Percentiles rank a stretch among this genome's conserved stretches.
These are phyloP conservation scores for Salvia hispanica DNA, from an alignment of 257 asterid genomes.

Conservation along the genomic window DNA sequence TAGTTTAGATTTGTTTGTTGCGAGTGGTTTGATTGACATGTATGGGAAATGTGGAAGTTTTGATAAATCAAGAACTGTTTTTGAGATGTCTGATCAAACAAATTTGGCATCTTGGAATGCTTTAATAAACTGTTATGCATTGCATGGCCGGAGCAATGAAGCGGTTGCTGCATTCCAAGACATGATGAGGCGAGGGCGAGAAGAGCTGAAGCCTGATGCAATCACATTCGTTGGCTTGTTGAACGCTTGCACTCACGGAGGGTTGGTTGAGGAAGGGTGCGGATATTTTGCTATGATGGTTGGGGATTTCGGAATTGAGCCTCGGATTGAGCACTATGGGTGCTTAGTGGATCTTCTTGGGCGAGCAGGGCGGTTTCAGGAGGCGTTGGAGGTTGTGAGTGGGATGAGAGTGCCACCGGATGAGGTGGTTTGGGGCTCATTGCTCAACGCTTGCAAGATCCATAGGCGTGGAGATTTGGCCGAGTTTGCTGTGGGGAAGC, in stretches of 20 bases:
- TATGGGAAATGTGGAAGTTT: slow-evolving; percentile 85
- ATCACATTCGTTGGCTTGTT: slow-evolving; percentile 73
- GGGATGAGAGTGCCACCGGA: slow-evolving; percentile 69
- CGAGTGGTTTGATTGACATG: slow-evolving; percentile 74
- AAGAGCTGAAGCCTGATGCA: slow-evolving; percentile 56
- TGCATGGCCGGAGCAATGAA: slow-evolving; percentile 56
- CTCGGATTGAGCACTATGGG: slow-evolving; percentile 74
- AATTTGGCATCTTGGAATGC: slow-evolving; percentile 73
- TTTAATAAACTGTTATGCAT: slow-evolving; percentile 70
- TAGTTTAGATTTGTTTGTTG: slow-evolving; percentile 40
- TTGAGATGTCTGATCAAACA: slow-evolving; percentile 40
- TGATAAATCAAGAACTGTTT: slow-evolving; percentile 54
- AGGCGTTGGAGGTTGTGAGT: slow-evolving; percentile 60
- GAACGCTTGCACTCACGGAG: slow-evolving; percentile 79
- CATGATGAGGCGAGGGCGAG: slow-evolving; percentile 42
- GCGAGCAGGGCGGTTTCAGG: slow-evolving; percentile 66
- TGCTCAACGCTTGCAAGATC: slow-evolving; percentile 75
- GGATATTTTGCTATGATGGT: slow-evolving; percentile 57
- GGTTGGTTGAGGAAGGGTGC: slow-evolving; percentile 61
- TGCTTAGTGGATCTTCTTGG: slow-evolving; percentile 77
- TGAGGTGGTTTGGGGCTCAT: slow-evolving; percentile 75
- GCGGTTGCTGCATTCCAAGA: slow-evolving; percentile 56
- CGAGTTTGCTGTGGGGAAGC: slow-evolving; percentile 52
- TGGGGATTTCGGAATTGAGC: slow-evolving; percentile 52
- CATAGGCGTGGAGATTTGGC: slow-evolving; percentile 66